phyloP scores from a whole-genome alignment of 2,329 filamentous ascomycete genomes.

The Allantophomopsis lycopodina region DNA sequence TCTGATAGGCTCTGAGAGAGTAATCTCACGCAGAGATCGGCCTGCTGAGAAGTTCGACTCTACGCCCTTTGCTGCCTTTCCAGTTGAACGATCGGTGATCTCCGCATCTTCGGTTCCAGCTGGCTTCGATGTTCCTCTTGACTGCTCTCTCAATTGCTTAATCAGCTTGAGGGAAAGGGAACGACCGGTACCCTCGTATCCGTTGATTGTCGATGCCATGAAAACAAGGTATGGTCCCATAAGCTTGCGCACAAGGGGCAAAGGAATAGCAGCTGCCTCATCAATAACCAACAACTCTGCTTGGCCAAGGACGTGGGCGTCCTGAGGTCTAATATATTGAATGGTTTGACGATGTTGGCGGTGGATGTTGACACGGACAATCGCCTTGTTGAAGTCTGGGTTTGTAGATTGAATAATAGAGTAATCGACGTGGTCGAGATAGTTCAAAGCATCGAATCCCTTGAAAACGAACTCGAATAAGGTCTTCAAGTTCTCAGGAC shows the following conservation, averaged over 20 bases:
- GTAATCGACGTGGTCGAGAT: slow-evolving; percentile 92
- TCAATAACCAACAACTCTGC: slow-evolving; percentile 94
- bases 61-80: slow-evolving; percentile 51
- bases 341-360: slow-evolving; percentile 93
- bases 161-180: slow-evolving; percentile 94
- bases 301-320: slow-evolving; percentile 87
- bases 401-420: slow-evolving; percentile 97
- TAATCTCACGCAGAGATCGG: slow-evolving; percentile 80
- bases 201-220: slow-evolving; percentile 98
- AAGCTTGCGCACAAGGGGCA: slow-evolving; percentile 83
- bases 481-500: slow-evolving; percentile 96
- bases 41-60: slow-evolving; percentile 47
- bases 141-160: slow-evolving; percentile 91
- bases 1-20: slow-evolving; percentile 83
- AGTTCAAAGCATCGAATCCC: slow-evolving; percentile 87
- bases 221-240: slow-evolving; percentile 97
- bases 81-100: slow-evolving; percentile 67
- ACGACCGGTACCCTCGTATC: slow-evolving; percentile 92
- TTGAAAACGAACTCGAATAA: slow-evolving; percentile 98
- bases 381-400: slow-evolving; percentile 97
- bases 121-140: slow-evolving; percentile 45
- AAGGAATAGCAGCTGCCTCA: slow-evolving; percentile 89
- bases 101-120: slow-evolving; percentile 43
- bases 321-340: slow-evolving; percentile 94
- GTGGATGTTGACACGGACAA: slow-evolving; percentile 93